A percentile compares a stretch with the other conserved stretches of the same genome.
Evolutionary conservation across 345 rosid species (phyloP).

Genomic region (Euphorbia lathyris): DNA sequence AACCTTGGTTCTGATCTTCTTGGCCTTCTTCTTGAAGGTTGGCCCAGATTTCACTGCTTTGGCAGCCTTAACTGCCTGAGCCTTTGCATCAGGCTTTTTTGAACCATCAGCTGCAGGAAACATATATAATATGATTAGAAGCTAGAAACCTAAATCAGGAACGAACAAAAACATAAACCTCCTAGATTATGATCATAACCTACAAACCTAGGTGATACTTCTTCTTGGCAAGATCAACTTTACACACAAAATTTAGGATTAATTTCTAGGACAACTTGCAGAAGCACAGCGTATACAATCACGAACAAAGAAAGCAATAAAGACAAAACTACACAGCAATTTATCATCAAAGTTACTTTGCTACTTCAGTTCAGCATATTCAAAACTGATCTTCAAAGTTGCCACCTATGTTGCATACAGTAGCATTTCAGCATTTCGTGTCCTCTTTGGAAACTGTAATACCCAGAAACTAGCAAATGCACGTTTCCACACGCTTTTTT

Average conservation of each 20-base stretch:
- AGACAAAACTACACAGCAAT: neutral
- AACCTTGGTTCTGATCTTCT: constrained; percentile 79
- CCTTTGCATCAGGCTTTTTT: constrained; percentile 76
- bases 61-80: constrained; percentile 82
- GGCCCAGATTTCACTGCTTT: constrained; percentile 85
- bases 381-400: neutral
- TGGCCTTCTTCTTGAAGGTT: constrained; percentile 68
- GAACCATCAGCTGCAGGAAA: constrained; percentile 36
- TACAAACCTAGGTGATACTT: neutral
- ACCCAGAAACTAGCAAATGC: too few relatives aligned
- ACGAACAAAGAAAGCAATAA: neutral
- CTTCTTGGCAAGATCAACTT: neutral
- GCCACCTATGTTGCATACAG: too few relatives aligned
- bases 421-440: too few relatives aligned
- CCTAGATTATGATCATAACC: neutral
- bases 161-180: neutral
- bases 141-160: neutral
- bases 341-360: neutral
- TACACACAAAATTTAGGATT: neutral
- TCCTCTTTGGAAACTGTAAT: too few relatives aligned
- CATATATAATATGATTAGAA: too few relatives aligned
- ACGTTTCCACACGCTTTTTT: too few relatives aligned
- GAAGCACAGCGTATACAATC: neutral
- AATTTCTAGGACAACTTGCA: neutral
- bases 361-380: neutral